Evolutionary conservation across 352 stramenopile genomes (phyloP).

Genomic region (Globisporangium rhizosaccharum): DNA sequence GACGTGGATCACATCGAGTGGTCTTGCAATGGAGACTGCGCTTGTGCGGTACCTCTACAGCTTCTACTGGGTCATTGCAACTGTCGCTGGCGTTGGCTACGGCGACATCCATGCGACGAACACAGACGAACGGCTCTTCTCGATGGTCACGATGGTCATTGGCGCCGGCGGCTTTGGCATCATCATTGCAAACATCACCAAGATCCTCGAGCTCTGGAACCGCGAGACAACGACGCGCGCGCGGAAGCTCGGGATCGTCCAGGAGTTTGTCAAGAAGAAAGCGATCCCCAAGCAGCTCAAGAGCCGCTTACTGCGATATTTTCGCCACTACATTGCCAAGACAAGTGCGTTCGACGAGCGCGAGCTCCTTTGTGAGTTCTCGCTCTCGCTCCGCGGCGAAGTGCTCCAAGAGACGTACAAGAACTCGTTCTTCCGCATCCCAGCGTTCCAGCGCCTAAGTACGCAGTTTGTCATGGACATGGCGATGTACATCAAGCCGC

Average conservation of each 20-base stretch:
- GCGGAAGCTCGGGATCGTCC: conserved; percentile 55
- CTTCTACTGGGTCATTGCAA: conserved; percentile 85
- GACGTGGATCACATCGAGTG: conserved; percentile 42
- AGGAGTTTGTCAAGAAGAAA: conserved; percentile 62
- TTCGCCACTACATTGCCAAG: conserved; percentile 75
- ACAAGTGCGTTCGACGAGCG: conserved; percentile 73
- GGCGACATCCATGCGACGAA: conserved; percentile 77
- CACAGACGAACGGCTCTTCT: conserved; percentile 58
- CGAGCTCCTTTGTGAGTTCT: conserved; percentile 71
- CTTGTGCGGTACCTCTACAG: conserved; percentile 64
- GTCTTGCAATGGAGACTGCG: conserved; percentile 20
- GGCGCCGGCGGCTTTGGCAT: conserved; percentile 74
- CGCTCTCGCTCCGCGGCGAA: conserved; percentile 64
- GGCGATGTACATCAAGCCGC: conserved; percentile 81
- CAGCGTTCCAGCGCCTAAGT: conserved; percentile 63
- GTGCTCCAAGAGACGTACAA: conserved; percentile 75
- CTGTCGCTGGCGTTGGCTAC: conserved; percentile 75
- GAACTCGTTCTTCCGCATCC: conserved; percentile 69
- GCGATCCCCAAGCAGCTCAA: conserved; percentile 45
- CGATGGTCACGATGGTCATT: conserved; percentile 68
- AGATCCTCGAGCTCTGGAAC: conserved; percentile 78
- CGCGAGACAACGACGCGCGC: conserved; percentile 47
- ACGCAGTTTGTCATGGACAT: conserved; percentile 80
- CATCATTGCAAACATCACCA: conserved; percentile 82
- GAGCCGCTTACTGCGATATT: conserved; percentile 57